phyloP scores from a whole-genome alignment of 2,329 filamentous ascomycete species.

The Calonectria pseudoreteaudii region DNA sequence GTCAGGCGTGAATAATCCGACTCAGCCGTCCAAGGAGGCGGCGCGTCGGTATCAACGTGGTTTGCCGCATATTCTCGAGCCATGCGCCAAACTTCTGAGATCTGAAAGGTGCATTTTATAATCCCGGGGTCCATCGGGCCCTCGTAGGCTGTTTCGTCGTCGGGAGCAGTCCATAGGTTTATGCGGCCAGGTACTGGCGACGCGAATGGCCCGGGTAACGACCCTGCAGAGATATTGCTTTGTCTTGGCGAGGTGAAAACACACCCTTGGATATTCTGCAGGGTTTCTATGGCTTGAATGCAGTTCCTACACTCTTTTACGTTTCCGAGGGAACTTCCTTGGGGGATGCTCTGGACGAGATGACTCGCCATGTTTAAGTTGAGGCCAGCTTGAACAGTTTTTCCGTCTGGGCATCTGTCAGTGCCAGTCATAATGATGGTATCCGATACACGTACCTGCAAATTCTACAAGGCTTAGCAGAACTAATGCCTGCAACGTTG shows the following conservation, averaged over 20 bases:
- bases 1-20: slow-evolving; percentile 66
- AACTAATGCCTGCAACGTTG: slow-evolving; percentile 53
- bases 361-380: slow-evolving; percentile 38
- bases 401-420: slow-evolving; percentile 31
- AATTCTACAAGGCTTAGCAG: slow-evolving; percentile 53
- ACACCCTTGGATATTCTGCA: slow-evolving; percentile 56
- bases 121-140: slow-evolving; percentile 51
- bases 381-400: slow-evolving; percentile 37
- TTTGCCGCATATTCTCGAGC: slow-evolving; percentile 59
- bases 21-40: slow-evolving; percentile 56
- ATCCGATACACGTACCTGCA: slow-evolving; percentile 42
- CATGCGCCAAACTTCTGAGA: slow-evolving; percentile 61
- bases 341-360: slow-evolving; percentile 36
- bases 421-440: not conserved
- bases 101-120: slow-evolving; percentile 55
- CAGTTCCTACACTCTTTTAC: slow-evolving; percentile 44
- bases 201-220: not conserved
- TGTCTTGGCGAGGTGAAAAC: slow-evolving; percentile 21
- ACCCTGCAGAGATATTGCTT: not conserved
- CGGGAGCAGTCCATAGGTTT: not conserved
- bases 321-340: slow-evolving; percentile 31
- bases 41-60: slow-evolving; percentile 56
- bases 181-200: not conserved
- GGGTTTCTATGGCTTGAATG: slow-evolving; percentile 55
- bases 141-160: not conserved